Evolutionary conservation across 306 rosid species (phyloP), one percentile per base, ranked within the genome.

Genomic region (Malus fusca): DNA sequence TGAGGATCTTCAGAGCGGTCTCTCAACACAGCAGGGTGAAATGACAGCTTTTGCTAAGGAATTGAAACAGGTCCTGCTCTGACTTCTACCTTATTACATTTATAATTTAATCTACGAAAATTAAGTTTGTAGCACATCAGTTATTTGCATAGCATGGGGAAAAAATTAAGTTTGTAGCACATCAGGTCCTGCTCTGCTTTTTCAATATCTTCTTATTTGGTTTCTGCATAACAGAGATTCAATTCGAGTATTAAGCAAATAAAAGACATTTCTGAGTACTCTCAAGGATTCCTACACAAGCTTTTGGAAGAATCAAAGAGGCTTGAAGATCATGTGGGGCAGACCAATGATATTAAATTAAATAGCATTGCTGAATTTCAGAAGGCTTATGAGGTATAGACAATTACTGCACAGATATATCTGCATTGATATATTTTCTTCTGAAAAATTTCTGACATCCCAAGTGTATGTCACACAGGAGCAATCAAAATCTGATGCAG

Each of bases 401-500:
- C 37, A 5, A 14, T 71, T 25, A 28, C 72, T 33, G 22, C 59
- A 11, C 21, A 15, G 21, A 48, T 48, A 48, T 4, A 48, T 48
- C 55, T 48, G 21, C 55, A 5, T 15, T 15, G 21, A 59, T 71
- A 43, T n/a, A 23, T 11, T 63, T 2, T 53, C 18, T 31, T 33
- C 55, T 43, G 26, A 56, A 66, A 31, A 46, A 10, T 48, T 69
- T 71, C 82, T 88, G 71, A 89, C 66, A 58, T 23, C 22, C 52
- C 68, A 33, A 65, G 21, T 44, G 65, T 77, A 51, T 21, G 37
- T 18, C 77, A 44, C 70, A 28, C 91, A 96, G 99, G 99, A 90
- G 82, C 93, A 89, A 69, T 88, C 98, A 28, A 96, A 82, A 84
- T 88, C 81, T 11, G 96, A 96, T 66, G 78, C 96, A 10, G 99